Evolutionary conservation across 1,284 basidiomycete species (phyloP).

Genomic region (Trichosporon faecale): DNA sequence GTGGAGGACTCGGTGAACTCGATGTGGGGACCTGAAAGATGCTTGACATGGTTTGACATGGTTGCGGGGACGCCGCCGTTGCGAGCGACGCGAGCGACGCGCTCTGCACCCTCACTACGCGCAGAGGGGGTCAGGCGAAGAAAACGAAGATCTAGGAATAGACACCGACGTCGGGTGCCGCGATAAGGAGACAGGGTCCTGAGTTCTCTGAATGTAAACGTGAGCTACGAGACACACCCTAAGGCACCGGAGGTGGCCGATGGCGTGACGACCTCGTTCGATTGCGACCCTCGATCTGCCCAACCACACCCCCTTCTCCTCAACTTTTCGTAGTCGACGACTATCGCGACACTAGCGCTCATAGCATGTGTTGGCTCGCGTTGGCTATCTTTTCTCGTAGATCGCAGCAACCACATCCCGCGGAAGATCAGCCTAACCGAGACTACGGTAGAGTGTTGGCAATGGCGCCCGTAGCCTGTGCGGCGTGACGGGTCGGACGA

Average conservation of each 20-base stretch:
- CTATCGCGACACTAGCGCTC: not conserved
- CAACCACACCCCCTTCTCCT: not conserved
- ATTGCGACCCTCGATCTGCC: not conserved
- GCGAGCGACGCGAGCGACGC: no score
- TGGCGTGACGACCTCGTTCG: not conserved
- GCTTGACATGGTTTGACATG: no score
- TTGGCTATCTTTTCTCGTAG: not conserved
- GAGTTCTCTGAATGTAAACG: no score
- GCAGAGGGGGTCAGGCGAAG: not conserved
- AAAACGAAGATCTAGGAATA: not conserved
- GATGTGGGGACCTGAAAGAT: no score
- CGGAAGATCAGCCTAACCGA: not conserved
- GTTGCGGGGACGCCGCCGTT: no score
- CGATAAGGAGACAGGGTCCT: not conserved
- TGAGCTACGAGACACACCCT: not conserved
- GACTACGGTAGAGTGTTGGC: not conserved
- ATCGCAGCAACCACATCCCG: not conserved
- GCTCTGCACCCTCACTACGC: no score
- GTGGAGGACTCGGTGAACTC: no score
- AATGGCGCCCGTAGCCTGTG: not conserved
- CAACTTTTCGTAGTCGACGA: not conserved
- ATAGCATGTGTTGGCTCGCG: not conserved
- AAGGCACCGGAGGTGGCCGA: not conserved
- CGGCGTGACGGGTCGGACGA: not conserved
- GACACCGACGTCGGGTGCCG: slow-evolving; percentile 3